Percentiles rank a stretch among this genome's conserved stretches.
Conservation (phyloP, 2,329 filamentous ascomycete species). For the Cladosporium sp. region DNA sequence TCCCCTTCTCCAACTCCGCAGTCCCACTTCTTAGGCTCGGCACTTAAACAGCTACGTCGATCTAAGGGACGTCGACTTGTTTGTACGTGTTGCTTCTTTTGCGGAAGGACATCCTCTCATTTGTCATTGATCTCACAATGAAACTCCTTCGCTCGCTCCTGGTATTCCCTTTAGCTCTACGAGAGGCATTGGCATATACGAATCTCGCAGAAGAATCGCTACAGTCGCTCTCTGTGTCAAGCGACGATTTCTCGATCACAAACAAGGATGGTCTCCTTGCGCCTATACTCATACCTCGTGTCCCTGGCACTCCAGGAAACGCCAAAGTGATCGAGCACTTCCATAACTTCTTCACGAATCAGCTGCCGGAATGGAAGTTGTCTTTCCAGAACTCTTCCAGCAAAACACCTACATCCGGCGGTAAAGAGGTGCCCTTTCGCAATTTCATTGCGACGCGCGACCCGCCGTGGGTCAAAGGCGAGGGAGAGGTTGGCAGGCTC, state of each 20-base stretch:
- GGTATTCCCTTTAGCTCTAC: slow-evolving; percentile 30
- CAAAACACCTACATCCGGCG: slow-evolving; percentile 70
- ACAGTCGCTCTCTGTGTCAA: slow-evolving; percentile 65
- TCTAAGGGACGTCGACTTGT: not conserved
- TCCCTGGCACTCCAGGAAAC: slow-evolving; percentile 79
- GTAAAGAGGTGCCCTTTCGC: slow-evolving; percentile 70
- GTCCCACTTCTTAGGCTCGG: slow-evolving; percentile 3
- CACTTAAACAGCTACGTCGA: slow-evolving; percentile 3
- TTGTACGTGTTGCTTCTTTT: not conserved
- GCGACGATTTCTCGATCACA: slow-evolving; percentile 63
- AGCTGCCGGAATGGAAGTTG: slow-evolving; percentile 74
- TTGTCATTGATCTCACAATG: slow-evolving; percentile 14
- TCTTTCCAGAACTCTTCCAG: slow-evolving; percentile 87
- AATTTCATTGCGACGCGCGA: slow-evolving; percentile 86
- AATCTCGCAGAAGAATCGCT: slow-evolving; percentile 72
- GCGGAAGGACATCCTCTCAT: not conserved
- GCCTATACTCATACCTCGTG: slow-evolving; percentile 81
- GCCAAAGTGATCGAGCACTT: slow-evolving; percentile 73
- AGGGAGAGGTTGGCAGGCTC: slow-evolving; percentile 72
- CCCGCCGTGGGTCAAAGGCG: slow-evolving; percentile 67
- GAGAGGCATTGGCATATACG: slow-evolving; percentile 46
- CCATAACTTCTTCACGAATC: slow-evolving; percentile 69
- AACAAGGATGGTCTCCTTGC: slow-evolving; percentile 70
- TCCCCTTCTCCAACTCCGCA: not conserved
- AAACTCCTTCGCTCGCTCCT: slow-evolving; percentile 19